Conservation (phyloP, 2,329 filamentous ascomycete species). For the Fusarium sp. region DNA sequence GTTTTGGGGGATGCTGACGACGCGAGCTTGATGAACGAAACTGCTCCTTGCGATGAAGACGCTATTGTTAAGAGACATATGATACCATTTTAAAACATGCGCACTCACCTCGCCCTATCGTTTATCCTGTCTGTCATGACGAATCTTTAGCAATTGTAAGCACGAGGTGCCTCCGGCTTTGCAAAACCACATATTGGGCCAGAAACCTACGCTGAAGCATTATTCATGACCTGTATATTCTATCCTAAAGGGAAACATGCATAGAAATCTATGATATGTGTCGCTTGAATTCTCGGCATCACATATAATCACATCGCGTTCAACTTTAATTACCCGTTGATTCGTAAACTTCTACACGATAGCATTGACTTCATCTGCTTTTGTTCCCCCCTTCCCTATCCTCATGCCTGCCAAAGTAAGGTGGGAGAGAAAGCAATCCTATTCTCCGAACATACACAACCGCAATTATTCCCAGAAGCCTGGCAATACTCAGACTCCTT, state of each 20-base stretch:
- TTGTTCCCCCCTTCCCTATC: slow-evolving; percentile 19
- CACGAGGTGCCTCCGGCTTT: too few species aligned
- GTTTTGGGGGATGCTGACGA: slow-evolving; percentile 1
- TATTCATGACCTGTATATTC: not conserved
- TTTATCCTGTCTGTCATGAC: not conserved
- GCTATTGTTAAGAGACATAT: slow-evolving; percentile 13
- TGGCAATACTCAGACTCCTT: slow-evolving; percentile 41
- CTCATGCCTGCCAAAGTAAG: slow-evolving; percentile 23
- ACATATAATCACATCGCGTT: not conserved
- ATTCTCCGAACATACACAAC: slow-evolving; percentile 20
- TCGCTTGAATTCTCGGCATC: too few species aligned
- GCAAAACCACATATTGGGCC: too few species aligned
- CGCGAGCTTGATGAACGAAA: slow-evolving; percentile 21
- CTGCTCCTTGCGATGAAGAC: slow-evolving; percentile 10
- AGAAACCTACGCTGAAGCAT: not conserved
- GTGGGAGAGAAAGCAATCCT: slow-evolving; percentile 5
- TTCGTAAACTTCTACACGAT: slow-evolving; percentile 24
- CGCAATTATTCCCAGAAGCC: slow-evolving; percentile 41
- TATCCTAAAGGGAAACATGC: not conserved
- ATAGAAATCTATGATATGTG: too few species aligned
- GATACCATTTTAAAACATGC: slow-evolving; percentile 25
- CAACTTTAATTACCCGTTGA: not conserved
- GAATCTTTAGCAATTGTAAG: not conserved
- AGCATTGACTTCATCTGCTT: slow-evolving; percentile 34
- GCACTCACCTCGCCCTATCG: not conserved